These are phyloP conservation scores for Prunella vulgaris DNA, from an alignment of 257 asterid genomes.

Conservation along the genomic window DNA sequence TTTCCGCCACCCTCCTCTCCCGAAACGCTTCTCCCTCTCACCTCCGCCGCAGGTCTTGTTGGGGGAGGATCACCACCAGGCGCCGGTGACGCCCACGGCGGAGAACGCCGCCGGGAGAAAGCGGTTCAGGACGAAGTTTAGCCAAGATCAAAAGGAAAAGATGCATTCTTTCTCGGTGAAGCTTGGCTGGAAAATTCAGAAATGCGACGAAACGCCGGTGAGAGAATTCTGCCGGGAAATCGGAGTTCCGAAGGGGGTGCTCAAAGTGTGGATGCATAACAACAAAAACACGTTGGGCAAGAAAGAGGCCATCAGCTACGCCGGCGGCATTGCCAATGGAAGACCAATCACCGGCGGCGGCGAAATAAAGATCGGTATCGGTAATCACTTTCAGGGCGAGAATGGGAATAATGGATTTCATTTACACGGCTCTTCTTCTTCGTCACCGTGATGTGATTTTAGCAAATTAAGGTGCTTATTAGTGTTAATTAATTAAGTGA, in stretches of 20 bases:
- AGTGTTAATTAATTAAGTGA: background rate
- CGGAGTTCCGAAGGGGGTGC: conserved; percentile 49
- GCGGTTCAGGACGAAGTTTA: conserved; percentile 64
- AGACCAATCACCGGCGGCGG: background rate
- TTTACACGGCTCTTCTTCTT: conserved; percentile 25
- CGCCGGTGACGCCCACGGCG: conserved; percentile 55
- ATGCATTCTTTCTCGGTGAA: conserved; percentile 53
- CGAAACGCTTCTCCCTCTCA: conserved; percentile 33
- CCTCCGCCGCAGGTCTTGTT: conserved; percentile 32
- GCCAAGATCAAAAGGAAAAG: conserved; percentile 52
- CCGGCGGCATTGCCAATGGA: background rate
- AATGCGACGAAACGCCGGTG: conserved; percentile 39
- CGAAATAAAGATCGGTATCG: conserved; percentile 5
- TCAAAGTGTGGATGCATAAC: conserved; percentile 62
- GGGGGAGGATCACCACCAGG: conserved; percentile 42
- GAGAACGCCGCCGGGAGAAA: conserved; percentile 47
- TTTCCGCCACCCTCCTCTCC: conserved; percentile 42
- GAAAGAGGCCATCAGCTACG: conserved; percentile 22
- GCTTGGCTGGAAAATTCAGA: conserved; percentile 65
- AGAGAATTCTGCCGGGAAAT: conserved; percentile 45
- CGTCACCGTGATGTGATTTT: conserved; percentile 26
- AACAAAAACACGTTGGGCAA: conserved; percentile 35
- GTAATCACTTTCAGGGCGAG: conserved; percentile 20
- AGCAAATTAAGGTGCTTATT: background rate
- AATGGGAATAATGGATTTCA: conserved; percentile 18